phyloP scores from a whole-genome alignment of 441 rosid genomes.

The Jatropha podagrica region DNA sequence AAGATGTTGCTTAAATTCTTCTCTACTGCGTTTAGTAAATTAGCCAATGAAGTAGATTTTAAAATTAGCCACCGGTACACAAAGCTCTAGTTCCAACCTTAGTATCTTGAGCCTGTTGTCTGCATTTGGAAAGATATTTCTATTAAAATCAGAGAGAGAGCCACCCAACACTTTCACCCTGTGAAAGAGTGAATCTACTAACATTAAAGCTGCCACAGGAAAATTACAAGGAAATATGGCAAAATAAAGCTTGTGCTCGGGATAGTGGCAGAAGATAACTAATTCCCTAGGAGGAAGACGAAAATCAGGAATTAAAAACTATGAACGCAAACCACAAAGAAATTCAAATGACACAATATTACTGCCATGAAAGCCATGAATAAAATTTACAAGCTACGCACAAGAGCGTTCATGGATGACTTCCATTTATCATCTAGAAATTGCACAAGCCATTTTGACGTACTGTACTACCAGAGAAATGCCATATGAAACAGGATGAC shows the following conservation, averaged over 20 bases:
- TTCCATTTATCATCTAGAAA: slow-evolving; percentile 18
- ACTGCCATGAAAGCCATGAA: slow-evolving; percentile 23
- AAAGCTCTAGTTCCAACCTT: too few species aligned
- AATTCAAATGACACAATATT: background rate
- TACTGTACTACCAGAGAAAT: slow-evolving; percentile 13
- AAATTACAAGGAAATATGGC: too few species aligned
- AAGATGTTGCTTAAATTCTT: too few species aligned
- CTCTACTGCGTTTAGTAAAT: too few species aligned
- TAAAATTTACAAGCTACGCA: slow-evolving; percentile 28
- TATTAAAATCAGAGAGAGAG: too few species aligned
- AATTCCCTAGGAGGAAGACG: too few species aligned
- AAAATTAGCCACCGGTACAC: too few species aligned
- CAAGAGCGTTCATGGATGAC: slow-evolving; percentile 13
- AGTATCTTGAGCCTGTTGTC: background rate
- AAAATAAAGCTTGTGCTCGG: too few species aligned
- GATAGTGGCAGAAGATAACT: background rate
- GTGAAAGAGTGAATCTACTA: too few species aligned
- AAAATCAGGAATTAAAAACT: background rate
- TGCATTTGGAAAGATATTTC: background rate
- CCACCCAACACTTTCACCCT: too few species aligned
- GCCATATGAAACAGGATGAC: slow-evolving; percentile 31
- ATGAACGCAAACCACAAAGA: background rate
- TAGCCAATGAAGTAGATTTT: too few species aligned
- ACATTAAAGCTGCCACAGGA: too few species aligned
- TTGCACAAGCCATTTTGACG: slow-evolving; percentile 26